Evolutionary conservation across 768 basidiomycete genomes (phyloP).

Genomic region (Lactifluus piperatus): DNA sequence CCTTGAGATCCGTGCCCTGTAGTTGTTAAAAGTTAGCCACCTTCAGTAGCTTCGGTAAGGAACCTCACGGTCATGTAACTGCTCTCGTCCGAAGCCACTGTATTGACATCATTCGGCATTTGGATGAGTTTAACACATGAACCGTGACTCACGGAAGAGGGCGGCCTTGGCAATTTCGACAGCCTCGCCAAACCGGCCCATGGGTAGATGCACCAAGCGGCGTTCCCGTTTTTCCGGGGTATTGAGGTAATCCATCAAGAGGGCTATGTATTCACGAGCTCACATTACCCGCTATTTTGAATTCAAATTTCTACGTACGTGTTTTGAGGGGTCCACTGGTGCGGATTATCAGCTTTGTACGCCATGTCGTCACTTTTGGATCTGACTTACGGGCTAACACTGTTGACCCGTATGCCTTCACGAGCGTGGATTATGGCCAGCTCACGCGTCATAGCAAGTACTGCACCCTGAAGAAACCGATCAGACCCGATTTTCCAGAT

Average conservation of each 20-base stretch:
- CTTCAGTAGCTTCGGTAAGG: not conserved
- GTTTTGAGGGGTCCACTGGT: conserved; percentile 88
- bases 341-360: conserved; percentile 9
- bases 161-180: conserved; percentile 91
- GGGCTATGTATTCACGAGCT: conserved; percentile 41
- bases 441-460: conserved; percentile 98
- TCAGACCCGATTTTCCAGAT: not conserved
- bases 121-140: not conserved
- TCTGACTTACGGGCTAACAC: conserved; percentile 81
- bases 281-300: not conserved
- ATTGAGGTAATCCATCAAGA: conserved; percentile 97
- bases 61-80: conserved; percentile 84
- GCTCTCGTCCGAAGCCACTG: conserved; percentile 90
- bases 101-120: not conserved
- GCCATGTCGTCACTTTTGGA: not conserved
- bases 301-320: conserved; percentile 41
- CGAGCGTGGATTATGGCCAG: conserved; percentile 96
- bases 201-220: conserved; percentile 82
- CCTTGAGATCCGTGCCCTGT: conserved; percentile 87
- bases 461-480: conserved; percentile 60
- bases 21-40: conserved; percentile 2
- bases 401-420: conserved; percentile 94
- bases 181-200: conserved; percentile 97
- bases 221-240: conserved; percentile 92
- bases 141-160: conserved; percentile 67